Evolutionary conservation across 805 yeast species (phyloP).

Genomic region (Blastobotrys robertii): DNA sequence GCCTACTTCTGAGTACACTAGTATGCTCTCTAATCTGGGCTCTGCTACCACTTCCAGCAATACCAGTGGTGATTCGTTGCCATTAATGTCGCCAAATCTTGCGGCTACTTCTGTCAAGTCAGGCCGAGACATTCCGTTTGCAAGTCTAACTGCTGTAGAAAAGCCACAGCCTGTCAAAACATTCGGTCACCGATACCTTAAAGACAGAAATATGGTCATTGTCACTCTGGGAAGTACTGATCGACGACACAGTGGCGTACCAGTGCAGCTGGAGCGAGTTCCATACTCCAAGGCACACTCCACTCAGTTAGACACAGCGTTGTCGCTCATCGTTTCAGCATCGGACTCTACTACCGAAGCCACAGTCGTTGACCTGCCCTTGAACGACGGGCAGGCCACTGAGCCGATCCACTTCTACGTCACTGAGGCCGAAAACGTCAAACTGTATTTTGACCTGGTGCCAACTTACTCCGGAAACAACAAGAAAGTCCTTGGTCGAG

Average conservation of each 20-base stretch:
- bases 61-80: slow-evolving; percentile 3
- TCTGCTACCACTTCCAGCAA: not conserved
- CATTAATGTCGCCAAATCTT: slow-evolving; percentile 10
- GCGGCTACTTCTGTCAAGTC: slow-evolving; percentile 22
- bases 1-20: slow-evolving; percentile 6
- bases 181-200: slow-evolving; percentile 73
- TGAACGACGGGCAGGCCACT: slow-evolving; percentile 55
- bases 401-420: slow-evolving; percentile 67
- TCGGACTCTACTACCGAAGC: slow-evolving; percentile 38
- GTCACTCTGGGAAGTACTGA: slow-evolving; percentile 85
- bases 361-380: slow-evolving; percentile 66
- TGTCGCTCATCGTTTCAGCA: slow-evolving; percentile 58
- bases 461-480: slow-evolving; percentile 56
- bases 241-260: slow-evolving; percentile 44
- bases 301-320: slow-evolving; percentile 83
- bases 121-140: slow-evolving; percentile 3
- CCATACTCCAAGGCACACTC: slow-evolving; percentile 65
- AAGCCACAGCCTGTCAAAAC: slow-evolving; percentile 54
- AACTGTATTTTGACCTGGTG: slow-evolving; percentile 73
- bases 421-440: slow-evolving; percentile 30
- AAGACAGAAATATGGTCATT: slow-evolving; percentile 58
- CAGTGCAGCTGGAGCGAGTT: slow-evolving; percentile 62
- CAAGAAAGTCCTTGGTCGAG: slow-evolving; percentile 65
- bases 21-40: not conserved
- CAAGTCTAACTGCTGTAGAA: slow-evolving; percentile 1